Evolutionary conservation across 768 basidiomycete species (phyloP).

Genomic region (Hydnomerulius pinastri): DNA sequence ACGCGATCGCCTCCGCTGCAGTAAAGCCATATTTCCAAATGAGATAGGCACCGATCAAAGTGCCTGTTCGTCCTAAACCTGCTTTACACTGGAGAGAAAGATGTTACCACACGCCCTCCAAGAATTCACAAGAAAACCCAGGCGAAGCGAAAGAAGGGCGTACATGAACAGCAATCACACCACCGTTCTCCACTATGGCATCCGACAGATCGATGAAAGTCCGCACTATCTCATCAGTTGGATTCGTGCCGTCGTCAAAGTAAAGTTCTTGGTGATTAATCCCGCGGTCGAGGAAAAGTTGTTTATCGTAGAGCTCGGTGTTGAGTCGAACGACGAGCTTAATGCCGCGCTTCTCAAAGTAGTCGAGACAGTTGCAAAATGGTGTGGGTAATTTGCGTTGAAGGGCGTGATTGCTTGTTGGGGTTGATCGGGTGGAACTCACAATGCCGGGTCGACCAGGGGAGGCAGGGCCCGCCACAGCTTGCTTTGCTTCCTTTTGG

Average conservation of each 20-base stretch:
- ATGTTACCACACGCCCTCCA: constrained; percentile 21
- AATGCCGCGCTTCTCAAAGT: constrained; percentile 85
- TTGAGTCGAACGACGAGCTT: constrained; percentile 94
- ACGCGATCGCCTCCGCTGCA: constrained; percentile 93
- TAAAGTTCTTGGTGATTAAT: constrained; percentile 92
- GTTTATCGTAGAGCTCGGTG: constrained; percentile 85
- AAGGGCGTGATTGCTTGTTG: constrained; percentile 53
- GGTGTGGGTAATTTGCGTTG: constrained; percentile 78
- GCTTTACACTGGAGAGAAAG: constrained; percentile 77
- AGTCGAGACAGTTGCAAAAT: constrained; percentile 89
- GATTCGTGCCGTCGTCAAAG: constrained; percentile 98
- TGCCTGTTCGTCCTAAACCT: constrained; percentile 94
- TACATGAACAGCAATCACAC: constrained; percentile 88
- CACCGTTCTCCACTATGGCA: constrained; percentile 70
- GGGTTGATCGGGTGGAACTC: constrained; percentile 22
- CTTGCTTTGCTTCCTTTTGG: constrained; percentile 63
- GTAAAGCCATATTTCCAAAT: constrained; percentile 99
- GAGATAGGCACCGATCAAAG: constrained; percentile 95
- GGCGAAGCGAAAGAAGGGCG: constrained; percentile 32
- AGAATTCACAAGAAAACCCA: constrained; percentile 9
- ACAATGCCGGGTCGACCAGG: constrained; percentile 30
- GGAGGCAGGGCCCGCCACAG: constrained; percentile 20
- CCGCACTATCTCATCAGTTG: constrained; percentile 91
- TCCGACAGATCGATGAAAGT: constrained; percentile 89
- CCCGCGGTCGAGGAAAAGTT: constrained; percentile 79